Evolutionary conservation across 106 monocot genomes (phyloP).

Genomic region (Hemerocallis citrina): DNA sequence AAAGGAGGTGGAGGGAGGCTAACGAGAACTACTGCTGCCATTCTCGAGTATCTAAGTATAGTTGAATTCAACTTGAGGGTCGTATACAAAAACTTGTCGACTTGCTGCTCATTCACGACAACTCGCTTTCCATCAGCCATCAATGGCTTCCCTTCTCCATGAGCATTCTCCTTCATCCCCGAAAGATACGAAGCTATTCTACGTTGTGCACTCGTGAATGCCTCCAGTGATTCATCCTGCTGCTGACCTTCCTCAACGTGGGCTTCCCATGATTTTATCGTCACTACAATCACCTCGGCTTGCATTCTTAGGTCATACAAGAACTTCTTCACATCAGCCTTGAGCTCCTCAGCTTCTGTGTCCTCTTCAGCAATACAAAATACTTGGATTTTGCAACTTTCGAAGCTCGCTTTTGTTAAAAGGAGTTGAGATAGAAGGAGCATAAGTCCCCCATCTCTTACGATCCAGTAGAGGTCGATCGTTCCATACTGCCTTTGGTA

Average conservation of each 20-base stretch:
- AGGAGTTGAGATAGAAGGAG: slow-evolving; percentile 90
- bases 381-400: slow-evolving; percentile 93
- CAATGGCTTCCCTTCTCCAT: slow-evolving; percentile 47
- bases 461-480: slow-evolving; percentile 98
- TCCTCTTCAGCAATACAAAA: slow-evolving; percentile 99
- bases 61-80: slow-evolving; percentile 86
- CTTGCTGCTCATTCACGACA: slow-evolving; percentile 73
- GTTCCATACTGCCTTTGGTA: slow-evolving; percentile 95
- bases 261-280: slow-evolving; percentile 81
- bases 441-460: slow-evolving; percentile 97
- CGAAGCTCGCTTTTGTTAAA: slow-evolving; percentile 88
- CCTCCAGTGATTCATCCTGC: slow-evolving; percentile 69
- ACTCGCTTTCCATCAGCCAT: slow-evolving; percentile 67
- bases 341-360: slow-evolving; percentile 83
- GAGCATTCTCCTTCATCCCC: slow-evolving; percentile 61
- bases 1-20: slow-evolving; percentile 88
- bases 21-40: slow-evolving; percentile 92
- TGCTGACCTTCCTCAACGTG: slow-evolving; percentile 39
- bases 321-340: slow-evolving; percentile 88
- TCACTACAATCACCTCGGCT: slow-evolving; percentile 90
- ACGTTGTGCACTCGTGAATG: slow-evolving; percentile 55
- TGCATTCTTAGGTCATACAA: slow-evolving; percentile 96
- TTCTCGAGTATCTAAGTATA: slow-evolving; percentile 77
- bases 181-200: slow-evolving; percentile 57
- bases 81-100: slow-evolving; percentile 90